These are phyloP conservation scores for Quercus bicolor DNA, from an alignment of 306 rosid genomes.

Conservation along the genomic window DNA sequence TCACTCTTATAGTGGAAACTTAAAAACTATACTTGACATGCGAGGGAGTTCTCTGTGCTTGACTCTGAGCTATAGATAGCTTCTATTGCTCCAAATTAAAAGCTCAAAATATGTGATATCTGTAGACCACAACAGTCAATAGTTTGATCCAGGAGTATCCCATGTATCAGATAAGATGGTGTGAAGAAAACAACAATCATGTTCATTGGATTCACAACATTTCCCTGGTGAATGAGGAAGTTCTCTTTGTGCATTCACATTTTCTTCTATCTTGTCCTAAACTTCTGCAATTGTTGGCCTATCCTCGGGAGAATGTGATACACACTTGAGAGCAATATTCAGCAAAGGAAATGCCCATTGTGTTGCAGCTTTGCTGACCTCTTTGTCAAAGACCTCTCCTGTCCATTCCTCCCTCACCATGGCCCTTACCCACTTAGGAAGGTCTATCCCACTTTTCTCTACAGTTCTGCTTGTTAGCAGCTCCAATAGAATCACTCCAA, in stretches of 20 bases:
- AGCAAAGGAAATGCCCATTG: conserved; percentile 49
- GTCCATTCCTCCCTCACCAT: conserved; percentile 86
- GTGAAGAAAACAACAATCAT: conserved; percentile 49
- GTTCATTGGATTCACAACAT: conserved; percentile 24
- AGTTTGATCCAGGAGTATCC: conserved; percentile 71
- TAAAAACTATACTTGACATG: neutral
- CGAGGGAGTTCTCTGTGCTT: neutral
- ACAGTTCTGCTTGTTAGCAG: conserved; percentile 59
- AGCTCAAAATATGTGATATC: neutral
- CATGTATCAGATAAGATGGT: conserved; percentile 60
- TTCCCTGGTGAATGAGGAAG: neutral
- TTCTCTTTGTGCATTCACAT: conserved; percentile 34
- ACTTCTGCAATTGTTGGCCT: conserved; percentile 51
- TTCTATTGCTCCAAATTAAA: neutral
- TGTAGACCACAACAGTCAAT: conserved; percentile 16
- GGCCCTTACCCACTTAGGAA: conserved; percentile 74
- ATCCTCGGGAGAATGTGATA: conserved; percentile 41
- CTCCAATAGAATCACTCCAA: conserved; percentile 64
- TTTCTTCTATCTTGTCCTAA: conserved; percentile 50
- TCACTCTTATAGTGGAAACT: neutral
- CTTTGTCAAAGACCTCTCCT: conserved; percentile 73
- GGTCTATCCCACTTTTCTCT: conserved; percentile 52
- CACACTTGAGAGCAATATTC: conserved; percentile 51
- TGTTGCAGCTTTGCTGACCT: conserved; percentile 35
- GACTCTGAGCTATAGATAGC: neutral